These are phyloP conservation scores for Euphorbia lathyris DNA, from an alignment of 345 rosid species.

Conservation along the genomic window DNA sequence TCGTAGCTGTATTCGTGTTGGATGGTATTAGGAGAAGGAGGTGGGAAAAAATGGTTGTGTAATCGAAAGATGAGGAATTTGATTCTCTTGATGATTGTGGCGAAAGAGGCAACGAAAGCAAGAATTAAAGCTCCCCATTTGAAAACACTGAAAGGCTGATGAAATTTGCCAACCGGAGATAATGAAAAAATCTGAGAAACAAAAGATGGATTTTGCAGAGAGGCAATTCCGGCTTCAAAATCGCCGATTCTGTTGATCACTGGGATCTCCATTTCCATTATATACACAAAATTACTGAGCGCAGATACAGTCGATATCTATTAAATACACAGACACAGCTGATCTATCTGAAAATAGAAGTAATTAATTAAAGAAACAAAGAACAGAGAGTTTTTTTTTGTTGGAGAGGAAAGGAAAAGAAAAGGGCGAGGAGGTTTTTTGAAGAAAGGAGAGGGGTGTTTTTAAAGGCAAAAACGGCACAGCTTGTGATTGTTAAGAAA, in stretches of 20 bases:
- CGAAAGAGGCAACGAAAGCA: constrained; percentile 58
- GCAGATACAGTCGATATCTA: too few relatives aligned
- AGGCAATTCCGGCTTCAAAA: constrained; percentile 45
- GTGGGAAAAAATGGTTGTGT: constrained; percentile 11
- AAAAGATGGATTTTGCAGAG: constrained; percentile 33
- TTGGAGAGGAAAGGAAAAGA: neutral
- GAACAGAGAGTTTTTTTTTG: neutral
- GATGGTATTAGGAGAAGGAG: neutral
- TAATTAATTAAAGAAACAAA: neutral
- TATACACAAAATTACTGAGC: neutral
- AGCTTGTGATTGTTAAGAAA: neutral
- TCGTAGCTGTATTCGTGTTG: constrained; percentile 23
- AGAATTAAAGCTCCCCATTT: constrained; percentile 70
- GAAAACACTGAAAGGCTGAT: constrained; percentile 41
- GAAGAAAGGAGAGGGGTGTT: constrained; percentile 4
- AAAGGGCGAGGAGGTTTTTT: constrained; percentile 6
- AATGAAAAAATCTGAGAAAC: constrained; percentile 32
- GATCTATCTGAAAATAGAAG: neutral
- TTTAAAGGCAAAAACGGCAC: constrained; percentile 16
- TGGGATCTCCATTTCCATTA: constrained; percentile 52
- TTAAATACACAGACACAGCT: neutral
- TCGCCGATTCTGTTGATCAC: constrained; percentile 57
- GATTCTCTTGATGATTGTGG: constrained; percentile 42
- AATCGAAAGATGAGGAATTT: constrained; percentile 40
- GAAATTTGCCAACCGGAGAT: constrained; percentile 32